phyloP scores from a whole-genome alignment of 805 yeast genomes.

The Starmerella potacharoeniae region DNA sequence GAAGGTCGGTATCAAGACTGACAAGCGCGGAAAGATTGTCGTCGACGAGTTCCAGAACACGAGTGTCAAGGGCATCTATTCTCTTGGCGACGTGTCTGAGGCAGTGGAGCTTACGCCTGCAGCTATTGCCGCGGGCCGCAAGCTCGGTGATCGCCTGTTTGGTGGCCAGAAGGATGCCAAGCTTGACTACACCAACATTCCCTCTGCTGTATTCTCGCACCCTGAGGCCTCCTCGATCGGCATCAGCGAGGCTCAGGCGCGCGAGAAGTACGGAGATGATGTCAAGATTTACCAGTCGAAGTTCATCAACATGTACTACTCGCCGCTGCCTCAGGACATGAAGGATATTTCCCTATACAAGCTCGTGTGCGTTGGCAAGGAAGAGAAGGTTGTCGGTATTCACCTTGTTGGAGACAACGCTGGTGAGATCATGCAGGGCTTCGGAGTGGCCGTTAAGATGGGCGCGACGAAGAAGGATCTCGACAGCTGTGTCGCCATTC shows the following conservation, averaged over 20 bases:
- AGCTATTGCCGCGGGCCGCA: slow-evolving; percentile 97
- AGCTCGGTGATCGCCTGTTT: slow-evolving; percentile 79
- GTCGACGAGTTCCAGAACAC: slow-evolving; percentile 88
- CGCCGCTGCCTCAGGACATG: slow-evolving; percentile 53
- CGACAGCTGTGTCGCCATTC: slow-evolving; percentile 93
- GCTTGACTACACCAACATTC: slow-evolving; percentile 76
- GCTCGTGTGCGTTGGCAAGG: slow-evolving; percentile 60
- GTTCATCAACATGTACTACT: slow-evolving; percentile 88
- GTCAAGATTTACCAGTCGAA: slow-evolving; percentile 71
- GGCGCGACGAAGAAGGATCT: slow-evolving; percentile 97
- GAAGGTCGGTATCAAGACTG: slow-evolving; percentile 55
- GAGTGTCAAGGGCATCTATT: slow-evolving; percentile 53
- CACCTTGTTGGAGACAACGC: slow-evolving; percentile 87
- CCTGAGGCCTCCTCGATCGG: slow-evolving; percentile 97
- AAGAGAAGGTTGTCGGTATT: slow-evolving; percentile 90
- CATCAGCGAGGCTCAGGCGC: slow-evolving; percentile 66
- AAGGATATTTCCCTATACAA: slow-evolving; percentile 86
- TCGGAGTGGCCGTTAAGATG: slow-evolving; percentile 97
- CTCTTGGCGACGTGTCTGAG: slow-evolving; percentile 92
- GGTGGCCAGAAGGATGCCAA: slow-evolving; percentile 61
- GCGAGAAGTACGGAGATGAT: slow-evolving; percentile 64
- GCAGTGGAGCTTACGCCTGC: slow-evolving; percentile 92
- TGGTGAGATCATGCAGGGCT: slow-evolving; percentile 92
- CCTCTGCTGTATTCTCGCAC: slow-evolving; percentile 94
- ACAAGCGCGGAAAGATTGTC: slow-evolving; percentile 49